Evolutionary conservation across 306 rosid genomes (phyloP).

Genomic region (Vigna mungo): DNA sequence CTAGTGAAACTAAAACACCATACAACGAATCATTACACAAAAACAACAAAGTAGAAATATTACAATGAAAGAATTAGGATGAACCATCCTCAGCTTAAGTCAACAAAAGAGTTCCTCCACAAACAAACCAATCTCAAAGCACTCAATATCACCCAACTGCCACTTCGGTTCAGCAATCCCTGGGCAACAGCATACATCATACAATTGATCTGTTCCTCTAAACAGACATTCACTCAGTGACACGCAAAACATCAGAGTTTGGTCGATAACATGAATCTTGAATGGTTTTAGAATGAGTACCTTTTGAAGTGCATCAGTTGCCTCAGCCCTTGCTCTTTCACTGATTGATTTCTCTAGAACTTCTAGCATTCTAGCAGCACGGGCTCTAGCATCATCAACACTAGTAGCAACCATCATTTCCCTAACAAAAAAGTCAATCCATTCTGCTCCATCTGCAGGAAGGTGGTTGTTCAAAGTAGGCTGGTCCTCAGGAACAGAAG

Average conservation of each 20-base stretch:
- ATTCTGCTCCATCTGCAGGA: conserved; percentile 80
- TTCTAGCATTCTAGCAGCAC: conserved; percentile 80
- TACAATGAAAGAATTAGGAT: background rate
- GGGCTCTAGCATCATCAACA: conserved; percentile 85
- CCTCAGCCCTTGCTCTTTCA: conserved; percentile 71
- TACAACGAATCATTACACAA: conserved; percentile 1
- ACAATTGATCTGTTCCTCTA: background rate
- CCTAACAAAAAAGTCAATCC: conserved; percentile 88
- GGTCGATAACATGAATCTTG: conserved; percentile 15
- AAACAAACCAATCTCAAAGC: conserved; percentile 28
- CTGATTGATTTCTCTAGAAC: conserved; percentile 83
- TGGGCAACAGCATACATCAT: background rate
- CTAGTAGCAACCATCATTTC: conserved; percentile 81
- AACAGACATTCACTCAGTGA: background rate
- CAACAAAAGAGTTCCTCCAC: conserved; percentile 1
- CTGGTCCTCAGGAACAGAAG: conserved; percentile 53
- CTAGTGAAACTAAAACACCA: conserved; percentile 4
- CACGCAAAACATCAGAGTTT: conserved; percentile 26
- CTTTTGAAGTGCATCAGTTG: conserved; percentile 68
- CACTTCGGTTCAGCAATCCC: conserved; percentile 18
- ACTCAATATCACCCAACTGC: conserved; percentile 27
- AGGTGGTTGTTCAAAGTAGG: conserved; percentile 61
- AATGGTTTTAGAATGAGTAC: conserved; percentile 47
- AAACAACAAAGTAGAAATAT: conserved; percentile 1
- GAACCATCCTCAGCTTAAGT: conserved; percentile 5